Percentiles rank a stretch among this genome's conserved stretches.
These are phyloP conservation scores for Mycosphaerella arachidis DNA, from an alignment of 2,329 filamentous ascomycete species.

Conservation along the genomic window DNA sequence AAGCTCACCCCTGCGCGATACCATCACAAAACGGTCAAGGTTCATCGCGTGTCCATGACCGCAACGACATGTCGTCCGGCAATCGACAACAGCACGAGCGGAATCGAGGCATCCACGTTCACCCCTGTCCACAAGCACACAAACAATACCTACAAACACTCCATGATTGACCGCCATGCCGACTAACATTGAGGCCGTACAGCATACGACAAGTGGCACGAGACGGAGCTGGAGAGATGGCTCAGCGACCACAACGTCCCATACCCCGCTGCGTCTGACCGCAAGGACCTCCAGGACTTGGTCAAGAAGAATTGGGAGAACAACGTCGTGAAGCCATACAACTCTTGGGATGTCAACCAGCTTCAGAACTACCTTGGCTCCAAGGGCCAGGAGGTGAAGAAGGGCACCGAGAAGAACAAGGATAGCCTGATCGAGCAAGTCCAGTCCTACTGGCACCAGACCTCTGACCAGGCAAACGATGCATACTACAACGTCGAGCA, in stretches of 20 bases:
- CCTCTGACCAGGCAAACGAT: conserved; percentile 68
- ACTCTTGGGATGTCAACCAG: conserved; percentile 67
- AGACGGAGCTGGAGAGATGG: conserved; percentile 96
- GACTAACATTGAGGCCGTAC: conserved; percentile 27
- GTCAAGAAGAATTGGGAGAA: conserved; percentile 85
- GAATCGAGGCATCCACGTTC: not conserved
- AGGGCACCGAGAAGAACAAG: conserved; percentile 62
- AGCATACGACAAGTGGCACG: conserved; percentile 99
- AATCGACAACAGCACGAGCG: not conserved
- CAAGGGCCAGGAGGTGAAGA: conserved; percentile 67
- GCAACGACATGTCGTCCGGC: not conserved
- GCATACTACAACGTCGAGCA: conserved; percentile 71
- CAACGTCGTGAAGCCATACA: conserved; percentile 70
- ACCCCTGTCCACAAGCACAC: not conserved
- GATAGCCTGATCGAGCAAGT: conserved; percentile 66
- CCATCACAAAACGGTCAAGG: not conserved
- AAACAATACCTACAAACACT: conserved; percentile 5
- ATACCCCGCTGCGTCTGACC: conserved; percentile 83
- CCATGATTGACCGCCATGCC: conserved; percentile 19
- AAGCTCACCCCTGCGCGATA: conserved; percentile 36
- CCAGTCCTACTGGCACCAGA: conserved; percentile 71
- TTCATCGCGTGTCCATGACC: not conserved
- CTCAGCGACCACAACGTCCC: conserved; percentile 87
- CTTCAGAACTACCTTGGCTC: conserved; percentile 63
- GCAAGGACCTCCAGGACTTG: conserved; percentile 89